Percentiles rank a stretch among this genome's conserved stretches.
Conservation (phyloP, 306 rosid species). For the Calophaca sinica region DNA sequence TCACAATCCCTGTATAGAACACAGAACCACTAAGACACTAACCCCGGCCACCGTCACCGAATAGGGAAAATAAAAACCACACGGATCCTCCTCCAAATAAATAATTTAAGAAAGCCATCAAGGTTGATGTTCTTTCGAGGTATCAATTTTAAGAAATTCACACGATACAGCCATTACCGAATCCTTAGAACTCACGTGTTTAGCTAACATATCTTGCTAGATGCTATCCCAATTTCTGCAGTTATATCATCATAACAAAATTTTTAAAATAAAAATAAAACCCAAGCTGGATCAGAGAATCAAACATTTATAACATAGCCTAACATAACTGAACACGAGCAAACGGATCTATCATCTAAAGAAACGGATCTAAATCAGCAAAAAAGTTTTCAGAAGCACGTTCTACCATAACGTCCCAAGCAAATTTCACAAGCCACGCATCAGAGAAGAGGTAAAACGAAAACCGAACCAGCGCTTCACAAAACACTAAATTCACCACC, state of each 20-base stretch:
- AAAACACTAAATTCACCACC: conserved; percentile 25
- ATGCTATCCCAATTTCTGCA: conserved; percentile 21
- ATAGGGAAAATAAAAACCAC: background rate
- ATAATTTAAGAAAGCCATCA: background rate
- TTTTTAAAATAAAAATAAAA: background rate
- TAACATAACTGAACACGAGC: conserved; percentile 14
- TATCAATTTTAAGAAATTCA: conserved; percentile 21
- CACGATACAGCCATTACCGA: conserved; percentile 21
- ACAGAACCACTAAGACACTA: too few species aligned
- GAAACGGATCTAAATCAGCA: conserved; percentile 50
- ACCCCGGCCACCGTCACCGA: background rate
- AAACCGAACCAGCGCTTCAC: conserved; percentile 19
- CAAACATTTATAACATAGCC: background rate
- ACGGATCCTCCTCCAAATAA: background rate
- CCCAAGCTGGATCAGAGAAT: conserved; percentile 34
- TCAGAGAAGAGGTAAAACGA: background rate
- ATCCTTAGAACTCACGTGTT: conserved; percentile 18
- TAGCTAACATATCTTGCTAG: background rate
- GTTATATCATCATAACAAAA: background rate
- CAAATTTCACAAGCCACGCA: conserved; percentile 31
- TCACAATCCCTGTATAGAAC: background rate
- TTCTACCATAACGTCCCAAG: conserved; percentile 27
- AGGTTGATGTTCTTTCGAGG: background rate
- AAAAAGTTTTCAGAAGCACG: conserved; percentile 24
- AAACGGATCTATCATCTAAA: conserved; percentile 41